A percentile compares a stretch with the other conserved stretches of the same genome.
Conservation (phyloP, 768 basidiomycete species). For the Trichaptum fuscoviolaceum region DNA sequence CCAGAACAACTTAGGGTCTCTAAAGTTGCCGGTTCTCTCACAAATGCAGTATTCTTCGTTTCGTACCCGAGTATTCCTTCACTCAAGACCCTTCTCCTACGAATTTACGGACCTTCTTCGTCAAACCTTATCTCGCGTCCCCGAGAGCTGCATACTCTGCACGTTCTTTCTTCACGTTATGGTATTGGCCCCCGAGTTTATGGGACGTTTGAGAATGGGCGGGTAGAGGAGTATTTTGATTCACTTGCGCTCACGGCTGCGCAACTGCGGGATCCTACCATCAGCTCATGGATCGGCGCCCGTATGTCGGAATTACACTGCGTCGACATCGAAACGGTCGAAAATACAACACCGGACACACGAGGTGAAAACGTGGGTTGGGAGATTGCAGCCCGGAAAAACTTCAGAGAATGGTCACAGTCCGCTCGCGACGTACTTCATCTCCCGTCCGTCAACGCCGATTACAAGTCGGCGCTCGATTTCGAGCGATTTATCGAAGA, state of each 20-base stretch:
- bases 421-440: slow-evolving; percentile 71
- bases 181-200: slow-evolving; percentile 87
- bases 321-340: slow-evolving; percentile 74
- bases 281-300: slow-evolving; percentile 84
- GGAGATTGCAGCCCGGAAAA: slow-evolving; percentile 58
- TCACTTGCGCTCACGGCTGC: slow-evolving; percentile 72
- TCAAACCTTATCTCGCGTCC: slow-evolving; percentile 82
- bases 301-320: slow-evolving; percentile 96
- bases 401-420: slow-evolving; percentile 66
- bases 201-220: slow-evolving; percentile 94
- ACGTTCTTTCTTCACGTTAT: slow-evolving; percentile 84
- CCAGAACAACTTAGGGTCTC: slow-evolving; percentile 49
- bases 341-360: slow-evolving; percentile 34
- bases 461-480: slow-evolving; percentile 50
- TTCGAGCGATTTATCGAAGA: slow-evolving; percentile 56
- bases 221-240: slow-evolving; percentile 93
- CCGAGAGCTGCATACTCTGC: slow-evolving; percentile 81
- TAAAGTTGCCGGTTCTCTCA: slow-evolving; percentile 88
- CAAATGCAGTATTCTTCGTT: slow-evolving; percentile 96
- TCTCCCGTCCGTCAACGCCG: slow-evolving; percentile 44
- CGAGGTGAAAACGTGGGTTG: slow-evolving; percentile 41
- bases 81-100: slow-evolving; percentile 70
- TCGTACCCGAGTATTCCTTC: slow-evolving; percentile 54
- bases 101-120: slow-evolving; percentile 89
- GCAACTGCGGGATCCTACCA: slow-evolving; percentile 71